Percentiles rank a stretch among this genome's conserved stretches.
Evolutionary conservation across 495 filamentous ascomycete genomes (phyloP).

Genomic region (Penicillium soppii): DNA sequence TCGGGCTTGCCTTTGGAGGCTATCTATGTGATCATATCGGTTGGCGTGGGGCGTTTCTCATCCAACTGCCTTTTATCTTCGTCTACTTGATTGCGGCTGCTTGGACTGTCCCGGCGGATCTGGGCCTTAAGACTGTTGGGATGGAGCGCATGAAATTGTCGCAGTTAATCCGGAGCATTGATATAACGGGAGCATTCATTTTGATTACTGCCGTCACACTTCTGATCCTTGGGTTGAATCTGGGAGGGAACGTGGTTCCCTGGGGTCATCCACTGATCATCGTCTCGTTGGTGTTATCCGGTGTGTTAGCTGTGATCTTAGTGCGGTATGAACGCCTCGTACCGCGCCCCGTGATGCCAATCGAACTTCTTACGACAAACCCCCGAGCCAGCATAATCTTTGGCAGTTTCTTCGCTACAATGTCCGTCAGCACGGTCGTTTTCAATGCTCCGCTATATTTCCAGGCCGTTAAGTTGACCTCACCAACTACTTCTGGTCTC

Average conservation of each 20-base stretch:
- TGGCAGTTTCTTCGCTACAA: constrained; percentile 63
- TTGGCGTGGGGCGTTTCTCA: constrained; percentile 68
- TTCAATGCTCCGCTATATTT: constrained; percentile 83
- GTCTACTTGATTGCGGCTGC: constrained; percentile 56
- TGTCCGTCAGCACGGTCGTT: constrained; percentile 65
- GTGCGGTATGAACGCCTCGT: constrained; percentile 62
- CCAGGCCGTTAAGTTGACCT: constrained; percentile 73
- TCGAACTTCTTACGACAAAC: constrained; percentile 56
- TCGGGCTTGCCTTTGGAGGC: constrained; percentile 72
- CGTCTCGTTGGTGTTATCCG: constrained; percentile 55
- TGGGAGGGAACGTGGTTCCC: constrained; percentile 73
- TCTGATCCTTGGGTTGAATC: constrained; percentile 71
- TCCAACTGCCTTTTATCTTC: constrained; percentile 66
- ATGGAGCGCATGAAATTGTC: constrained; percentile 44
- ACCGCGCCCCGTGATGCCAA: constrained; percentile 68
- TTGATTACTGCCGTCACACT: constrained; percentile 63
- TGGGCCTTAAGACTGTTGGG: constrained; percentile 55
- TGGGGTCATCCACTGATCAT: constrained; percentile 75
- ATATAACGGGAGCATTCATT: constrained; percentile 63
- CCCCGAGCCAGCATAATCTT: constrained; percentile 69
- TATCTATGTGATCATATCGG: constrained; percentile 70
- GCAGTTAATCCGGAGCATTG: constrained; percentile 65
- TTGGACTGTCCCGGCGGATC: constrained; percentile 56
- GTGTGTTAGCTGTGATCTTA: constrained; percentile 56
- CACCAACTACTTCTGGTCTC: constrained; percentile 68